phyloP scores from a whole-genome alignment of 2,329 filamentous ascomycete genomes.

The Neonectria hederae region DNA sequence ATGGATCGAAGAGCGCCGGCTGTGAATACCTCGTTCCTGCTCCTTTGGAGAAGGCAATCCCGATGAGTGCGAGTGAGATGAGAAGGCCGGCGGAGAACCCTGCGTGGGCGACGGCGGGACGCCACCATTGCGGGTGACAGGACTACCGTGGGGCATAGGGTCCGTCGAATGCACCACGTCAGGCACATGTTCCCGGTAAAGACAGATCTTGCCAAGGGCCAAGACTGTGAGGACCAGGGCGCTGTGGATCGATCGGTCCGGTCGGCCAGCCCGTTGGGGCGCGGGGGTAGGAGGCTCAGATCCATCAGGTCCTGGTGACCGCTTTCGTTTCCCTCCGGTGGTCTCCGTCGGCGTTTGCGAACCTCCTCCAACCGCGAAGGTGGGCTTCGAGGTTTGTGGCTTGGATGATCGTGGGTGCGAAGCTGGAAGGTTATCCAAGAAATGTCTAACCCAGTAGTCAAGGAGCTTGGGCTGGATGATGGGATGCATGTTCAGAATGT shows the following conservation, averaged over 20 bases:
- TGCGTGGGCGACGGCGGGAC: conserved; percentile 62
- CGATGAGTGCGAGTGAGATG: conserved; percentile 59
- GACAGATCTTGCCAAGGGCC: conserved; percentile 86
- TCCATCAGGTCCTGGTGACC: conserved; percentile 57
- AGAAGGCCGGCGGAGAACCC: conserved; percentile 61
- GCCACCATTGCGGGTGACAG: conserved; percentile 57
- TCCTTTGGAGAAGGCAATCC: conserved; percentile 64
- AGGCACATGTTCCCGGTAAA: conserved; percentile 62
- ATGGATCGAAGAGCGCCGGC: conserved; percentile 64
- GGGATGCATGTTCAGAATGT: conserved; percentile 73
- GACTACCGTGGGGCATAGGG: conserved; percentile 47
- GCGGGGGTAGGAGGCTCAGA: conserved; percentile 45
- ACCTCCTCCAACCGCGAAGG: conserved; percentile 46
- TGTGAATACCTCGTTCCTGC: conserved; percentile 55
- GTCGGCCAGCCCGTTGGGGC: conserved; percentile 56
- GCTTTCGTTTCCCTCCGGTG: conserved; percentile 63
- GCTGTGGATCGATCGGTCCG: conserved; percentile 76
- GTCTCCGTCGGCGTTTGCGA: conserved; percentile 41
- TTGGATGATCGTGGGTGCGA: conserved; percentile 42
- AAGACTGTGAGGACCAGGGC: conserved; percentile 85
- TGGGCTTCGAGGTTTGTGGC: conserved; percentile 43
- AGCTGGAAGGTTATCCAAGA: conserved; percentile 59
- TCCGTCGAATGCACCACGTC: conserved; percentile 61
- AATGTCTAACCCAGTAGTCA: conserved; percentile 61
- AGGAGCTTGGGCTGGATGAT: conserved; percentile 65